Conservation (phyloP, 2,329 filamentous ascomycete species). For the Stachybotrys echinatus region DNA sequence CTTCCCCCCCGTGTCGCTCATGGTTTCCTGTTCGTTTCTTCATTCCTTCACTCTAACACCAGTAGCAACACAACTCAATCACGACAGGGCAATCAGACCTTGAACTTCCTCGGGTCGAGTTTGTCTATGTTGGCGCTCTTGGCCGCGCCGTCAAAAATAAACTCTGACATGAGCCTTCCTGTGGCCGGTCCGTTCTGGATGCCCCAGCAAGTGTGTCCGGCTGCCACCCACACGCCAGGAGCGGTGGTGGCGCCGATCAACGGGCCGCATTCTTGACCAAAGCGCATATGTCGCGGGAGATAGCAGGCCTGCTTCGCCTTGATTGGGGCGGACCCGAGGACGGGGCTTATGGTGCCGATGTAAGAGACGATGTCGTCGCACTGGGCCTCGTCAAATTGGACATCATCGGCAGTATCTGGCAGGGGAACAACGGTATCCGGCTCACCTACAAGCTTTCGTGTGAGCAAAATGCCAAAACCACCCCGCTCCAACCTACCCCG, state of each 20-base stretch:
- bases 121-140: slow-evolving; percentile 61
- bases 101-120: slow-evolving; percentile 63
- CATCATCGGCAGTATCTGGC: slow-evolving; percentile 69
- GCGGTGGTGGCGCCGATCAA: slow-evolving; percentile 71
- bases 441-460: slow-evolving; percentile 48
- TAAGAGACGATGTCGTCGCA: slow-evolving; percentile 86
- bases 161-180: slow-evolving; percentile 73
- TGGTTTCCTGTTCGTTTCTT: no score
- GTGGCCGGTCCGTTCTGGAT: slow-evolving; percentile 94
- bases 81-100: slow-evolving; percentile 28
- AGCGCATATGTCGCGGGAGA: slow-evolving; percentile 67
- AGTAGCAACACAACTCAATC: neutral
- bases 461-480: no score
- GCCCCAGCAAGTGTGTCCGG: slow-evolving; percentile 96
- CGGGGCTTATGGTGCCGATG: slow-evolving; percentile 59
- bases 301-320: slow-evolving; percentile 86
- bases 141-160: slow-evolving; percentile 67
- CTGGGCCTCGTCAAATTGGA: slow-evolving; percentile 66
- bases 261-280: slow-evolving; percentile 60
- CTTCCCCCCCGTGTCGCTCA: no score
- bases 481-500: neutral
- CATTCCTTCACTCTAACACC: neutral
- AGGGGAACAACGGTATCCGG: slow-evolving; percentile 72
- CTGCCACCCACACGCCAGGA: slow-evolving; percentile 72
- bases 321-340: slow-evolving; percentile 63